Percentiles rank a stretch among this genome's conserved stretches.
Conservation (phyloP, 2,329 filamentous ascomycete species). For the Pseudogymnoascus sp. region DNA sequence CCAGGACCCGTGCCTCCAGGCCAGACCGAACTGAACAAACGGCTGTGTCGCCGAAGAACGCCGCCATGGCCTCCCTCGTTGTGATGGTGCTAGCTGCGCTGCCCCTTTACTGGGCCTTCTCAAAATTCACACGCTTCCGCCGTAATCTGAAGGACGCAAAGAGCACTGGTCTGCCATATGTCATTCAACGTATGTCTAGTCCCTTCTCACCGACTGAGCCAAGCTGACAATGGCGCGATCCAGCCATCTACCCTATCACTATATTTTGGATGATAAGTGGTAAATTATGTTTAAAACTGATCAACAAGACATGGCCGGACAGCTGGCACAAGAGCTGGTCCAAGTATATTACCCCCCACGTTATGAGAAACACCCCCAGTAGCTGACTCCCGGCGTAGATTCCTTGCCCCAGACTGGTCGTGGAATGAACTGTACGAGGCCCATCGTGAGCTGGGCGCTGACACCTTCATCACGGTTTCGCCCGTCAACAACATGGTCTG, state of each 20-base stretch:
- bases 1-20: neutral
- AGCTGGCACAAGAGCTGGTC: slow-evolving; percentile 51
- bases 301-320: slow-evolving; percentile 44
- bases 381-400: slow-evolving; percentile 30
- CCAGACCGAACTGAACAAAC: neutral
- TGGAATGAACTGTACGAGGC: slow-evolving; percentile 48
- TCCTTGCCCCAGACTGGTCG: slow-evolving; percentile 52
- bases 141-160: slow-evolving; percentile 43
- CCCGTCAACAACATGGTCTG: slow-evolving; percentile 46
- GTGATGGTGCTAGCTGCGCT: slow-evolving; percentile 17
- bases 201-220: neutral
- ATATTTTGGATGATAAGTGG: slow-evolving; percentile 48
- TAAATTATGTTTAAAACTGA: slow-evolving; percentile 45
- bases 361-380: neutral
- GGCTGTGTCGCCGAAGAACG: neutral
- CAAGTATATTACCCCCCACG: slow-evolving; percentile 38
- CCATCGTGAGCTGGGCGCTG: slow-evolving; percentile 48
- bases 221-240: slow-evolving; percentile 11
- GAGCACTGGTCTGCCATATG: slow-evolving; percentile 44
- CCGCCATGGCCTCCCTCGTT: slow-evolving; percentile 21
- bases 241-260: slow-evolving; percentile 44
- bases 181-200: slow-evolving; percentile 42
- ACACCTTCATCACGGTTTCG: slow-evolving; percentile 57
- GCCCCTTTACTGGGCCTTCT: slow-evolving; percentile 19
- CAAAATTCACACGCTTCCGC: slow-evolving; percentile 28